Conservation (phyloP, 495 filamentous ascomycete genomes). For the Podospora pseudopauciseta region DNA sequence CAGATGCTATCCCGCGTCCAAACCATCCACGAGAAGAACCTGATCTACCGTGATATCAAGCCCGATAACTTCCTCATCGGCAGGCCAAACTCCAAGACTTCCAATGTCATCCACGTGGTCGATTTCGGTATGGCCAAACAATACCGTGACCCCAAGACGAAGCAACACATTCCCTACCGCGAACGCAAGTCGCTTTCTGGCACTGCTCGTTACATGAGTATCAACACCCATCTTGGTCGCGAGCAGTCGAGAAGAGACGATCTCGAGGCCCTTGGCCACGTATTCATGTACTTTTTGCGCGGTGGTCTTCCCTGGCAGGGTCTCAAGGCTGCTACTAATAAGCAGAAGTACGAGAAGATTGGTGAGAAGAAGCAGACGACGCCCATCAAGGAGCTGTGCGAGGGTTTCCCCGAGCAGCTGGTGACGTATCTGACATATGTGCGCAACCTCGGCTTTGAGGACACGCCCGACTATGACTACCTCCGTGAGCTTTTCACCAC, state of each 20-base stretch:
- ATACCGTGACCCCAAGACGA: constrained; percentile 97
- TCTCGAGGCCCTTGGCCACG: constrained; percentile 91
- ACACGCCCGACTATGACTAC: constrained; percentile 98
- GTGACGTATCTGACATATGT: constrained; percentile 97
- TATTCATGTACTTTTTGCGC: constrained; percentile 99
- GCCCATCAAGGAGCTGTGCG: constrained; percentile 92
- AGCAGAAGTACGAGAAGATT: constrained; percentile 99
- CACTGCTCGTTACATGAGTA: constrained; percentile 98
- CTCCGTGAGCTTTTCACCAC: constrained; percentile 94
- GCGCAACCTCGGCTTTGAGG: constrained; percentile 96
- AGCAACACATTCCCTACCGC: constrained; percentile 98
- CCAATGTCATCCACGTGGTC: constrained; percentile 98
- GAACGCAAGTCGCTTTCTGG: constrained; percentile 97
- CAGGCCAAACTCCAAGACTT: constrained; percentile 83
- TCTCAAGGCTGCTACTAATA: constrained; percentile 97
- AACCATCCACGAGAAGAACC: constrained; percentile 99
- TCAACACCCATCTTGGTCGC: constrained; percentile 96
- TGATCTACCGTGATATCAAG: constrained; percentile 99
- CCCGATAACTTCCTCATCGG: constrained; percentile 99
- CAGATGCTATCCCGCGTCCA: constrained; percentile 98
- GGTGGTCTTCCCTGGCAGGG: constrained; percentile 98
- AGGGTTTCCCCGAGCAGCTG: constrained; percentile 96
- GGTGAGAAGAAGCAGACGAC: constrained; percentile 99
- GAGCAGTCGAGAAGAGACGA: constrained; percentile 97
- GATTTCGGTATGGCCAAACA: constrained; percentile 99